These are phyloP conservation scores for Phaeosphaeria sp. DNA, from an alignment of 2,329 filamentous ascomycete genomes.

Conservation along the genomic window DNA sequence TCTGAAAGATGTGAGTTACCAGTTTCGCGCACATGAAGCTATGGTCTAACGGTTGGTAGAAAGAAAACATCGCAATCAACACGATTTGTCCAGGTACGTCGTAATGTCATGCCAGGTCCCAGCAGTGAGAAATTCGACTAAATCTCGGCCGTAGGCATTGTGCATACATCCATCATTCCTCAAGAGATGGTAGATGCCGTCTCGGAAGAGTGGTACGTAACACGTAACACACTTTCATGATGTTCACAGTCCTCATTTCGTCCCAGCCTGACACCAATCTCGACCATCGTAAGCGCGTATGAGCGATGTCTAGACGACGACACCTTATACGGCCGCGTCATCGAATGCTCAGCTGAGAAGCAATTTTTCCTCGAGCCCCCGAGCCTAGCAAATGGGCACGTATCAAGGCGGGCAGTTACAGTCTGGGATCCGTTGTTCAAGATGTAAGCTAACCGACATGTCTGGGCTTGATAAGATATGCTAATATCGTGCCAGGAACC, in stretches of 20 bases:
- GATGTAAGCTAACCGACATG: constrained; percentile 24
- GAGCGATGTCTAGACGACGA: constrained; percentile 55
- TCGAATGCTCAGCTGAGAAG: constrained; percentile 55
- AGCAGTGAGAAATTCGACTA: neutral
- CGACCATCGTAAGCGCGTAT: constrained; percentile 56
- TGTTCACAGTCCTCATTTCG: constrained; percentile 3
- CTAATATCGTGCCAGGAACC: constrained; percentile 30
- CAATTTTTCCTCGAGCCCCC: constrained; percentile 48
- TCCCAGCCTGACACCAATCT: constrained; percentile 41
- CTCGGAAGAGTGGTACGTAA: constrained; percentile 27
- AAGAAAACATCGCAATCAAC: constrained; percentile 59
- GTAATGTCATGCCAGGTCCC: neutral
- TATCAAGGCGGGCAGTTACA: constrained; percentile 52
- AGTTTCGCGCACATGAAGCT: neutral
- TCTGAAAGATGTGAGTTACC: constrained; percentile 23
- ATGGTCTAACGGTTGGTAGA: constrained; percentile 27
- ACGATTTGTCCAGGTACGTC: constrained; percentile 50
- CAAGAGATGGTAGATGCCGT: constrained; percentile 36
- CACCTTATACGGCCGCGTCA: constrained; percentile 51
- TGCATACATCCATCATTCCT: constrained; percentile 49
- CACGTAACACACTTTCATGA: neutral
- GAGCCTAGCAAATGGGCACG: constrained; percentile 49
- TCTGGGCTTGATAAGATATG: neutral
- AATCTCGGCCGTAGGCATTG: constrained; percentile 44
- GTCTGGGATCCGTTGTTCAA: constrained; percentile 60